These are phyloP conservation scores for Penicillium freii DNA, from an alignment of 2,329 filamentous ascomycete genomes.

Conservation along the genomic window DNA sequence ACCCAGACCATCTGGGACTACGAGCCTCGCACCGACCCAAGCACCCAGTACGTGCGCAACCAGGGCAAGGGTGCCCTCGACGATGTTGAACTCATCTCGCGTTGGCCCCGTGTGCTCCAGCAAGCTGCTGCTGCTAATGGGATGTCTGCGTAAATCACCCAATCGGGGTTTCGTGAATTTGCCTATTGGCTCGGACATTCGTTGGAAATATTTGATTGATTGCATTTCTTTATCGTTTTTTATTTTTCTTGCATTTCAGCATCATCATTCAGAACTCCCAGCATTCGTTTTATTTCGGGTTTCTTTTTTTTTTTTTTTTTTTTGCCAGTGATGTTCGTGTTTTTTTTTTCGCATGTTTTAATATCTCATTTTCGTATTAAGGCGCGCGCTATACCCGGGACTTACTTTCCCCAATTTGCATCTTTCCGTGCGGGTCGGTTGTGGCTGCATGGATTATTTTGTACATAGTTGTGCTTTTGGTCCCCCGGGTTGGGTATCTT, in stretches of 20 bases:
- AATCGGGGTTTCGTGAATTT: background rate
- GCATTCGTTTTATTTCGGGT: background rate
- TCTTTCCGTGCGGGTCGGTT: background rate
- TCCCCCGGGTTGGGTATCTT: constrained; percentile 18
- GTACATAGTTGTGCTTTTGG: constrained; percentile 9
- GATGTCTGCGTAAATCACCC: background rate
- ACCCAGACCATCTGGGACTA: constrained; percentile 82
- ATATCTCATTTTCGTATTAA: constrained; percentile 25
- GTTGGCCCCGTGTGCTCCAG: constrained; percentile 42
- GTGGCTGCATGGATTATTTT: constrained; percentile 4
- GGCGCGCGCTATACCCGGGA: constrained; percentile 35
- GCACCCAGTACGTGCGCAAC: constrained; percentile 71
- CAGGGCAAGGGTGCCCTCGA: constrained; percentile 43
- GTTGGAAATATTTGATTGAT: background rate
- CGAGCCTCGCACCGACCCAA: constrained; percentile 58
- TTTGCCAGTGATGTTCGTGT: constrained; percentile 7
- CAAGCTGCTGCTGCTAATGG: constrained; percentile 31
- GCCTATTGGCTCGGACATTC: background rate
- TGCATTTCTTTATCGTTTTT: background rate
- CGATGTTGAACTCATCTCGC: constrained; percentile 43
- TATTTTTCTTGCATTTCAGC: constrained; percentile 1
- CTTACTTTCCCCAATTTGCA: constrained; percentile 13
- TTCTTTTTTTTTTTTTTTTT: constrained; percentile 3
- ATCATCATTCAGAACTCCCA: constrained; percentile 2
- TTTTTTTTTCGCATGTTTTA: background rate